Evolutionary conservation across 176 grass and related monocot genomes (phyloP), one percentile per base, ranked within the genome.

Genomic region (Aegilops speltoides): DNA sequence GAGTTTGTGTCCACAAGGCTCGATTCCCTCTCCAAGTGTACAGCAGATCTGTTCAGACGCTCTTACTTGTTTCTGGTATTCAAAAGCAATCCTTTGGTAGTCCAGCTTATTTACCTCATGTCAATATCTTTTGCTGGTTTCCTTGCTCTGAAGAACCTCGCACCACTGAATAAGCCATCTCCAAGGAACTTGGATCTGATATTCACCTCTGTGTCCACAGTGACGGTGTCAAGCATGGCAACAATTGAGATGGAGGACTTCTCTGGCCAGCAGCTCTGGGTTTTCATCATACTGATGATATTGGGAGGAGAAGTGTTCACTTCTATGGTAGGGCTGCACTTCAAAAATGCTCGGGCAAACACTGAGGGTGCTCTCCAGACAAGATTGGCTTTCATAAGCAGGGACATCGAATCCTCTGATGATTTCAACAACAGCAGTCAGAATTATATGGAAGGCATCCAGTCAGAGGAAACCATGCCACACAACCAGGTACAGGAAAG

Each of bases 211-310:
- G 86, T 87, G 6, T 95, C 91, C 19, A 68, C 89, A 19, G 40
- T 86, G 24, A 93, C 94, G 15, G 87, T 95, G 69, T 95, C 88
- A 9, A 91, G 93, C 69, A 91, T 93, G 64, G 86, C 79, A 54
- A 91, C 76, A 4, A 62, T 93, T 36, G 62, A 86, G 82, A 95
- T 91, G 86, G 91, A 95, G 87, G 80, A 82, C 15, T 81, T 95
- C 22, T 95, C 93, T 16, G 29, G 79, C 40, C 79, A 50, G 50
- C 91, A 95, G 57, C 83, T 95, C 32, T 79, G 88, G 40, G 81
- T 93, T 52, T 81, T 89, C 15, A 80, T 82, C 7, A 41, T 93
- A 67, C 69, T 91, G 76, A 93, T 93, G 93, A 50, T 95, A 52
- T 46, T 87, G 10, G 88, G 93, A 23, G 93, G 93, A 41, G 83